Evolutionary conservation across 2,329 filamentous ascomycete genomes (phyloP), one percentile per base, ranked within the genome.

Genomic region (Xylariaceae sp.): DNA sequence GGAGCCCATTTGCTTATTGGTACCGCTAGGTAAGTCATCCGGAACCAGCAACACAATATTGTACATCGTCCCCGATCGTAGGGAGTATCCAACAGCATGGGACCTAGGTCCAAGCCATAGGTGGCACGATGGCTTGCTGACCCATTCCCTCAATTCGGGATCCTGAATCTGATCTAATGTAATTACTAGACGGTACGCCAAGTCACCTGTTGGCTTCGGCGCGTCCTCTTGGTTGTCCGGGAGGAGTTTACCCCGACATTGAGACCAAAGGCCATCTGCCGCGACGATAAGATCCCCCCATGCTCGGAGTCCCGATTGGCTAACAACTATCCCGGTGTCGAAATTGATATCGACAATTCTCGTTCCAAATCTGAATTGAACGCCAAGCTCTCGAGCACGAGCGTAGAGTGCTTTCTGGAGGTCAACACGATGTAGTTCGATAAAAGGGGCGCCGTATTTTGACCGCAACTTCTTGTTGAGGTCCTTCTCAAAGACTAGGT

Each of bases 1-100:
- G 6, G 80, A 81, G 1, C 83, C 86, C 1, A 75, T 62, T 50
- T 79, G 73, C 29, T 79, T 79, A 10, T 79, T 76, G 1, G 86
- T 80, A 1, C 78, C 77, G 1, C 75, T 70, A 0, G 84, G 83
- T 0, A 89, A 68, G 60, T 87, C 79, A 65, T 90, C 87, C 0
- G 88, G 87, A 9, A 83, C 80, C 1, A 89, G 72, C 1, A 90
- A 72, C 0, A 89, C 87, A 4, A 90, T 78, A 54, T 90, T 90
- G 61, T 83, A 87, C 75, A 86, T 79, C 0, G 74, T 73, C 0
- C 85, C 85, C 0, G 74, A 79, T 1, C 84, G 77, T 48, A 90
- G 67, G 0, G 83, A 83, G 68, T 89, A 90, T 0, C 79, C 81
- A 0, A 89, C 83, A 0, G 79, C 84, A 64, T 90, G 86, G 1